A percentile compares a stretch with the other conserved stretches of the same genome.
Evolutionary conservation across 2,329 filamentous ascomycete species (phyloP).

Genomic region (Metarhizium brunneum): DNA sequence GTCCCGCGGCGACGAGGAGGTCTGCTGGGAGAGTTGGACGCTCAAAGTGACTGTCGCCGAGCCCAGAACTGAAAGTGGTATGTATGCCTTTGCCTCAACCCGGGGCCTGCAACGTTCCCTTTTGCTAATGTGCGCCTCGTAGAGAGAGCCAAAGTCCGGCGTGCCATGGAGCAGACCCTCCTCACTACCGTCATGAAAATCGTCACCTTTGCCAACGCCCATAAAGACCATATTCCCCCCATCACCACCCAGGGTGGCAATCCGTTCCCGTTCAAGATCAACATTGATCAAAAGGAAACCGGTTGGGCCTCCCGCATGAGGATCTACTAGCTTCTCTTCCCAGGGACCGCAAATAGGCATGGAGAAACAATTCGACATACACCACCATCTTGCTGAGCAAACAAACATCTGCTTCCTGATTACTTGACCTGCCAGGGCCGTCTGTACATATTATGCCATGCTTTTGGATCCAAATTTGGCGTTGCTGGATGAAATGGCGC

Average conservation of each 20-base stretch:
- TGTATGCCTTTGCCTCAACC: slow-evolving; percentile 17
- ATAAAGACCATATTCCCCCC: slow-evolving; percentile 94
- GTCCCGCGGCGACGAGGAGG: slow-evolving; percentile 77
- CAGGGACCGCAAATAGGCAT: not conserved
- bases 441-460: not conserved
- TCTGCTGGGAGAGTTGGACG: slow-evolving; percentile 96
- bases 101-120: not conserved
- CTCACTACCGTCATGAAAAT: slow-evolving; percentile 85
- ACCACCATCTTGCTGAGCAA: not conserved
- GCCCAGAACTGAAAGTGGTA: slow-evolving; percentile 80
- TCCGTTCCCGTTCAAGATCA: slow-evolving; percentile 90
- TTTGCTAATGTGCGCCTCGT: slow-evolving; percentile 2
- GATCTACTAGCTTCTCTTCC: slow-evolving; percentile 43
- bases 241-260: slow-evolving; percentile 92
- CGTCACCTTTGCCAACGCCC: slow-evolving; percentile 72
- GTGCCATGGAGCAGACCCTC: slow-evolving; percentile 84
- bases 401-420: not conserved
- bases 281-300: slow-evolving; percentile 70
- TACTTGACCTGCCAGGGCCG: not conserved
- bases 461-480: not conserved
- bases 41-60: slow-evolving; percentile 89
- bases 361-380: not conserved
- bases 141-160: slow-evolving; percentile 83
- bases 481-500: not conserved
- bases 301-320: slow-evolving; percentile 74